A percentile compares a stretch with the other conserved stretches of the same genome.
Evolutionary conservation across 148 eudicot genomes (phyloP).

Genomic region (Silene conica): DNA sequence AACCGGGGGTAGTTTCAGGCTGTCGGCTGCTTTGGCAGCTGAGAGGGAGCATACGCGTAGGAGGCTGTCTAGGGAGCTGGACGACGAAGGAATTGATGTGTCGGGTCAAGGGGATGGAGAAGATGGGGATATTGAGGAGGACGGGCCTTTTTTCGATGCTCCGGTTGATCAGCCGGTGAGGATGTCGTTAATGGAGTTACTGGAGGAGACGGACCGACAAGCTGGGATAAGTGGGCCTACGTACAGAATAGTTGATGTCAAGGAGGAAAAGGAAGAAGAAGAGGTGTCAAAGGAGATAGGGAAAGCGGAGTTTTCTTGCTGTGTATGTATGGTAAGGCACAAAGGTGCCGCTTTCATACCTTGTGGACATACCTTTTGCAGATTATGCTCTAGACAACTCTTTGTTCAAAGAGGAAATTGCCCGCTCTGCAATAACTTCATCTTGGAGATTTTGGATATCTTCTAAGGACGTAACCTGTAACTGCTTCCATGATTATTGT

Average conservation of each 20-base stretch:
- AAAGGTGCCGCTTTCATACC: slow-evolving; percentile 72
- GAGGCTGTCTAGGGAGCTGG: slow-evolving; percentile 30
- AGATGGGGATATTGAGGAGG: slow-evolving; percentile 21
- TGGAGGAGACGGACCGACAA: slow-evolving; percentile 74
- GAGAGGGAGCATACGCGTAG: slow-evolving; percentile 44
- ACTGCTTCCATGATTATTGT: not conserved
- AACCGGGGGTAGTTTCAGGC: slow-evolving; percentile 35
- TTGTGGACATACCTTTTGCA: slow-evolving; percentile 90
- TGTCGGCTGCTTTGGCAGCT: slow-evolving; percentile 37
- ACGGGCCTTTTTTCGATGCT: slow-evolving; percentile 15
- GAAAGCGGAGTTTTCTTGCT: slow-evolving; percentile 43
- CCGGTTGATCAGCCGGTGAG: slow-evolving; percentile 30
- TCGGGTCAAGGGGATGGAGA: slow-evolving; percentile 7
- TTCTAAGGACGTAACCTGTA: slow-evolving; percentile 33
- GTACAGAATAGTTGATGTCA: slow-evolving; percentile 35
- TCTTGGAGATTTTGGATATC: slow-evolving; percentile 74
- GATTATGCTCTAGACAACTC: slow-evolving; percentile 77
- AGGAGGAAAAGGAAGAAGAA: slow-evolving; percentile 36
- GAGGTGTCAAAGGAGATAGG: slow-evolving; percentile 20
- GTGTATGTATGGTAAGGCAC: slow-evolving; percentile 86
- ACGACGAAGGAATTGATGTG: slow-evolving; percentile 19
- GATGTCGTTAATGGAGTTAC: slow-evolving; percentile 80
- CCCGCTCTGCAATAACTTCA: slow-evolving; percentile 74
- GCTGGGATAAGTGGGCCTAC: slow-evolving; percentile 52
- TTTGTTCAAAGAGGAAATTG: slow-evolving; percentile 72